These are phyloP conservation scores for Chalaropsis thielavioides DNA, from an alignment of 2,329 filamentous ascomycete species.

Conservation along the genomic window DNA sequence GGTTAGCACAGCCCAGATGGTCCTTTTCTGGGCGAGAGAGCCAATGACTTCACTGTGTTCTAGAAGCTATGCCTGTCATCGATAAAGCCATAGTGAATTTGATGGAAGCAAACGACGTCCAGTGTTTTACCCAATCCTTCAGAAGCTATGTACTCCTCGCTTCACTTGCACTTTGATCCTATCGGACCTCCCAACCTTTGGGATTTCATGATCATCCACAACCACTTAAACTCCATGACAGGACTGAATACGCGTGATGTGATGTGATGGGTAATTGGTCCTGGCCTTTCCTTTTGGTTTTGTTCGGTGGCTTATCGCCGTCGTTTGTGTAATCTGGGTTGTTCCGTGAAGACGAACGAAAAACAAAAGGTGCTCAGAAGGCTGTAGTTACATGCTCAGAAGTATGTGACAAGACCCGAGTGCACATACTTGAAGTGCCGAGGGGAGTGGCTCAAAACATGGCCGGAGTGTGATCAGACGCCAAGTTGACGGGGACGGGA, in stretches of 20 bases:
- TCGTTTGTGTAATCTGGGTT: no score
- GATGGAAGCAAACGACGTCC: background rate
- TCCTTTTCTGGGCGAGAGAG: background rate
- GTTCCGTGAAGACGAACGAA: background rate
- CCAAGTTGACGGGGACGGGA: background rate
- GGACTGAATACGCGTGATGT: no score
- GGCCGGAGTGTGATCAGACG: constrained; percentile 6
- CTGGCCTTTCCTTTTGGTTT: background rate
- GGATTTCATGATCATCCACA: background rate
- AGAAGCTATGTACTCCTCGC: background rate
- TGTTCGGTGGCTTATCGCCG: background rate
- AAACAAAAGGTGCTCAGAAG: background rate
- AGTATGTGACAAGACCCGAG: background rate
- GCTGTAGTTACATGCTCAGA: background rate
- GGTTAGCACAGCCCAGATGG: no score
- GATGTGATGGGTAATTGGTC: background rate
- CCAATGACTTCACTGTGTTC: background rate
- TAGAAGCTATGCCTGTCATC: background rate
- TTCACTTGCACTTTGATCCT: background rate
- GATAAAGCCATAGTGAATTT: background rate
- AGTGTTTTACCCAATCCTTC: background rate
- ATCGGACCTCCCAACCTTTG: background rate
- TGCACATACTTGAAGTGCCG: background rate
- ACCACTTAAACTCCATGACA: background rate
- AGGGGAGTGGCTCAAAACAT: background rate